Evolutionary conservation across 805 yeast species (phyloP).

Genomic region (Candida corydali): DNA sequence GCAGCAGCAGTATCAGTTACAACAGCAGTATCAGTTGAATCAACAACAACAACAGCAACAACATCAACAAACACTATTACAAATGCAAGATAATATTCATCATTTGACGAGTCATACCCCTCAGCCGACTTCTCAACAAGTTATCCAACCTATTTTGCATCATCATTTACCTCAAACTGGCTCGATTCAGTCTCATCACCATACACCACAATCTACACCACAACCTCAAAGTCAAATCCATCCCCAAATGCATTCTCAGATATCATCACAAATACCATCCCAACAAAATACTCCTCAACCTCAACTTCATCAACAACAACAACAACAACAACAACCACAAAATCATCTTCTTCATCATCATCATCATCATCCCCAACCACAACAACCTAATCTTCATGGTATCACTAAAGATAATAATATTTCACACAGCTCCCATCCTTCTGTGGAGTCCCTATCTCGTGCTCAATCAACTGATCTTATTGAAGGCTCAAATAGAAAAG

Average conservation of each 20-base stretch:
- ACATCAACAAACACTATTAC: slow-evolving; percentile 6
- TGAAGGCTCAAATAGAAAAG: slow-evolving; percentile 19
- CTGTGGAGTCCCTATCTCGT: slow-evolving; percentile 8
- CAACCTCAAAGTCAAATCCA: slow-evolving; percentile 7
- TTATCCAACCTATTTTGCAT: slow-evolving; percentile 2
- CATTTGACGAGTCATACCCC: slow-evolving; percentile 6
- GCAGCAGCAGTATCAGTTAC: slow-evolving; percentile 14
- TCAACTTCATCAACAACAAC: slow-evolving; percentile 11
- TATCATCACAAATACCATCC: slow-evolving; percentile 6
- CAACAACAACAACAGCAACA: no score
- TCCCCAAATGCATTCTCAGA: slow-evolving; percentile 8
- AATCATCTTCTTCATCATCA: background rate
- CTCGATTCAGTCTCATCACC: slow-evolving; percentile 9
- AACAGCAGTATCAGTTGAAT: slow-evolving; percentile 4
- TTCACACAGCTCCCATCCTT: background rate
- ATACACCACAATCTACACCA: slow-evolving; percentile 7
- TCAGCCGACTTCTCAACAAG: slow-evolving; percentile 8
- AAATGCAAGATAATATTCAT: slow-evolving; percentile 9
- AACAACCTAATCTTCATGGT: background rate
- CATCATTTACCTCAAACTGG: slow-evolving; percentile 6
- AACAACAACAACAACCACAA: slow-evolving; percentile 9
- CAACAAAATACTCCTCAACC: slow-evolving; percentile 6
- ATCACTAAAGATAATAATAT: background rate
- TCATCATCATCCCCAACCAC: background rate
- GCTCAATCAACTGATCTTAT: slow-evolving; percentile 8